Evolutionary conservation across 306 rosid species (phyloP).

Genomic region (Cucumis melo): DNA sequence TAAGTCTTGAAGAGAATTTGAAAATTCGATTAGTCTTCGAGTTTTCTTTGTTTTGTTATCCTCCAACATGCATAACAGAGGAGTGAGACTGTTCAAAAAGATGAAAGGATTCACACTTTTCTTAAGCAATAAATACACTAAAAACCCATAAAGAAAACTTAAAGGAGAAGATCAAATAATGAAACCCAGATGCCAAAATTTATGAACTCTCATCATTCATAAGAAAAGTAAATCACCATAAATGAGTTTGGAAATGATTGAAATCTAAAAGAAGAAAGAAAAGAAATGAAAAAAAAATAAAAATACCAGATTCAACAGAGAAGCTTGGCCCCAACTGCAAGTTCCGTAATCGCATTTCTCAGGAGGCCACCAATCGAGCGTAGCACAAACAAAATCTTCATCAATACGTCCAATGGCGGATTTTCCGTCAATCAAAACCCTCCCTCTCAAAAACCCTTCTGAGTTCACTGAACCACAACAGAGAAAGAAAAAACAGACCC

Average conservation of each 20-base stretch:
- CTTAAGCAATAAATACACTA: not conserved
- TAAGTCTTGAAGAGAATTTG: too few species aligned
- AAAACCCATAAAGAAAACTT: not conserved
- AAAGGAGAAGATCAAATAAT: not conserved
- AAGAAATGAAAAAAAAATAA: not conserved
- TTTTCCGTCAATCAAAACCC: slow-evolving; percentile 41
- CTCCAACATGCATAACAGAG: not conserved
- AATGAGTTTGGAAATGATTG: not conserved
- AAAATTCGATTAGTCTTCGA: too few species aligned
- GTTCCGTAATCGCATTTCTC: slow-evolving; percentile 88
- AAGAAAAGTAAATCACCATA: not conserved
- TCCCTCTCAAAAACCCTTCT: slow-evolving; percentile 25
- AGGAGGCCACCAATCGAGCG: slow-evolving; percentile 99
- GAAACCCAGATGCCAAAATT: not conserved
- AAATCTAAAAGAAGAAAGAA: not conserved
- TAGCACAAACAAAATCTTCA: slow-evolving; percentile 78
- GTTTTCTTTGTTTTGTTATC: too few species aligned
- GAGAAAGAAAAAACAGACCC: slow-evolving; percentile 24
- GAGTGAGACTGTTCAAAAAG: not conserved
- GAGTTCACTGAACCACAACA: slow-evolving; percentile 22
- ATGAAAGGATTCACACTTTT: not conserved
- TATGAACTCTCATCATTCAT: not conserved
- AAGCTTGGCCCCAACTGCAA: slow-evolving; percentile 82
- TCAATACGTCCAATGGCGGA: slow-evolving; percentile 47
- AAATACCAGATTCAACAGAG: slow-evolving; percentile 79